Evolutionary conservation across 441 rosid species (phyloP).

Genomic region (Arabidopsis hybrid): DNA sequence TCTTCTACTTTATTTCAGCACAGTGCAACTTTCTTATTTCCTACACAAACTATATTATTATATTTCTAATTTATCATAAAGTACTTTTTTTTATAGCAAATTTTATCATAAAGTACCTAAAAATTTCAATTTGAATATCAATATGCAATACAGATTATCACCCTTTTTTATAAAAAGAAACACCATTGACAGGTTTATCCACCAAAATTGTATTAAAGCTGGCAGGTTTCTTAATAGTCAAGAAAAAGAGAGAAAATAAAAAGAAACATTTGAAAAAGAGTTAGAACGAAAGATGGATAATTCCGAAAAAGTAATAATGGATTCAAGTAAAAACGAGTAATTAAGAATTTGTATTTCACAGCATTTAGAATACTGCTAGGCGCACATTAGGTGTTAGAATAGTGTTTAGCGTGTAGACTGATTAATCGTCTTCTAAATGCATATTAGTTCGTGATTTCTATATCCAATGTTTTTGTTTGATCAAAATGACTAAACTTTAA

Average conservation of each 20-base stretch:
- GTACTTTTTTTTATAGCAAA: not conserved
- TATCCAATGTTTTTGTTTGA: not conserved
- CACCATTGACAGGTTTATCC: conserved; percentile 34
- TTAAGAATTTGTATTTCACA: conserved; percentile 17
- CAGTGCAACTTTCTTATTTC: conserved; percentile 16
- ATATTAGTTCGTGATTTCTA: not conserved
- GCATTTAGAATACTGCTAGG: conserved; percentile 16
- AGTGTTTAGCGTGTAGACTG: conserved; percentile 33
- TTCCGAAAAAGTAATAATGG: not conserved
- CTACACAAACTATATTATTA: conserved; percentile 1
- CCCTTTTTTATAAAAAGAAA: conserved; percentile 26
- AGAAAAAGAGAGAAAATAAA: conserved; percentile 19
- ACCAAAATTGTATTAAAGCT: conserved; percentile 31
- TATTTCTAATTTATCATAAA: not conserved
- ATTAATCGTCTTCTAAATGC: not conserved
- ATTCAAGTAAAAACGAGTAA: not conserved
- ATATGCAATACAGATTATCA: conserved; percentile 45
- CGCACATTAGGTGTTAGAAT: conserved; percentile 29
- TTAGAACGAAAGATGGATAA: conserved; percentile 13
- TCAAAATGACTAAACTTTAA: conserved; percentile 12
- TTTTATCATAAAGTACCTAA: conserved; percentile 17
- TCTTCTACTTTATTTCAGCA: conserved; percentile 16
- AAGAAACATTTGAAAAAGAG: conserved; percentile 27
- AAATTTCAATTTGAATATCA: conserved; percentile 40
- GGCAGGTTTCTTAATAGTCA: conserved; percentile 35